These are phyloP conservation scores for Acacia acuminata DNA, from an alignment of 306 rosid genomes.

Conservation along the genomic window DNA sequence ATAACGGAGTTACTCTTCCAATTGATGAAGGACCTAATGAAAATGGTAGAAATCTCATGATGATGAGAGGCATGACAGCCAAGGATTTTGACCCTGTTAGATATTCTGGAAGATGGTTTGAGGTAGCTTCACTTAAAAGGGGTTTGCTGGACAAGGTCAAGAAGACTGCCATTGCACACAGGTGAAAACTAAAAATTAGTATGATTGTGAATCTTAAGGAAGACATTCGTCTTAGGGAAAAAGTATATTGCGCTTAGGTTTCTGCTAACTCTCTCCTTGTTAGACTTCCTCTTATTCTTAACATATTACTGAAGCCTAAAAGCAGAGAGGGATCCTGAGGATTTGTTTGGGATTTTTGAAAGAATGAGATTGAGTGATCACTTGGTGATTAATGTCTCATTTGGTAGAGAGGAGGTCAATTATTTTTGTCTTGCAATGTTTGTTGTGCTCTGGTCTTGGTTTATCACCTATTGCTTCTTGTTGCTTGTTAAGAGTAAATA, in stretches of 20 bases:
- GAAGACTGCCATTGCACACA: conserved; percentile 99
- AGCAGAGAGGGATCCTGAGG: conserved; percentile 5
- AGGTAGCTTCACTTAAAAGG: conserved; percentile 96
- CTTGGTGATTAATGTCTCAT: neutral
- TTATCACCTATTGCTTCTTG: neutral
- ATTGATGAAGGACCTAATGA: conserved; percentile 55
- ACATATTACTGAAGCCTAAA: conserved; percentile 21
- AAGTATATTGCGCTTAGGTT: neutral
- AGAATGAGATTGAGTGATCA: neutral
- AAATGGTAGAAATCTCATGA: conserved; percentile 60
- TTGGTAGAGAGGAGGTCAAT: neutral
- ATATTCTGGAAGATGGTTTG: conserved; percentile 98
- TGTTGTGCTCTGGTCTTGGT: neutral
- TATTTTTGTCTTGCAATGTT: neutral
- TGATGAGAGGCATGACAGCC: conserved; percentile 97
- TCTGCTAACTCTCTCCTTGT: neutral
- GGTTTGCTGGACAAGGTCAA: conserved; percentile 98
- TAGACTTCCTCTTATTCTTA: neutral
- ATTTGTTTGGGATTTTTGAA: neutral
- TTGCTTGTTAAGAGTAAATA: neutral
- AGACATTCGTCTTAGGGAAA: conserved; percentile 3
- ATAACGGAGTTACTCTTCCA: conserved; percentile 45
- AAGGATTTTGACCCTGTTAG: conserved; percentile 73
- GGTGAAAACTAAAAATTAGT: conserved; percentile 55
- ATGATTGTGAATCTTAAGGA: conserved; percentile 24